Evolutionary conservation across 2,329 filamentous ascomycete genomes (phyloP).

Genomic region (Trichothecium roseum): DNA sequence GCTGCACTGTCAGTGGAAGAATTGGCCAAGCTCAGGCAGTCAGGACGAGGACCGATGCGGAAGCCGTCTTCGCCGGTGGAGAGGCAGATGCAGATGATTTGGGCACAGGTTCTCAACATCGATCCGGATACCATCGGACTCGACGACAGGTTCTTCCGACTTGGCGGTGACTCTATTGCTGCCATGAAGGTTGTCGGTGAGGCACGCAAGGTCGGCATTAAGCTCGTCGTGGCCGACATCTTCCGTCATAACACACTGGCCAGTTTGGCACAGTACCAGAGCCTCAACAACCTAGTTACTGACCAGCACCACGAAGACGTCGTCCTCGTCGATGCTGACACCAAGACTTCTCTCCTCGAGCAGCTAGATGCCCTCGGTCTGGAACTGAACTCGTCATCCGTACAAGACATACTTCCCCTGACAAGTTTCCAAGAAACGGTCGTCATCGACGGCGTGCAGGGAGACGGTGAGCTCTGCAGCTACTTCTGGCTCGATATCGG

Average conservation of each 20-base stretch:
- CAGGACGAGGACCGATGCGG: too few relatives aligned
- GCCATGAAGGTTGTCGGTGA: not conserved
- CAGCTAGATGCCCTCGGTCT: slow-evolving; percentile 4
- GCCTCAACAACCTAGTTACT: not conserved
- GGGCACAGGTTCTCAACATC: not conserved
- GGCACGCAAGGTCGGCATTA: not conserved
- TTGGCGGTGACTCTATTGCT: not conserved
- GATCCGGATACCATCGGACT: not conserved
- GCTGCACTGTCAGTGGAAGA: too few relatives aligned
- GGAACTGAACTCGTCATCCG: slow-evolving; percentile 1
- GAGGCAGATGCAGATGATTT: not conserved
- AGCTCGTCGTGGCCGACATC: not conserved
- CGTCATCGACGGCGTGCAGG: slow-evolving; percentile 1
- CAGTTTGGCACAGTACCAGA: slow-evolving; percentile 1
- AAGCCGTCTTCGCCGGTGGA: too few relatives aligned
- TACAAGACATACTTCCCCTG: slow-evolving; percentile 10
- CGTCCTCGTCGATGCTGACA: slow-evolving; percentile 5
- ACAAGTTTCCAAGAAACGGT: slow-evolving; percentile 9
- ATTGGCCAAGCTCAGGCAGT: too few relatives aligned
- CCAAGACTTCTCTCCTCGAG: slow-evolving; percentile 3
- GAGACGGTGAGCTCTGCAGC: slow-evolving; percentile 9
- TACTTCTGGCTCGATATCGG: slow-evolving; percentile 14
- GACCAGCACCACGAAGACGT: not conserved
- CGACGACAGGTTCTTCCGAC: not conserved
- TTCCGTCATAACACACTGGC: slow-evolving; percentile 4